phyloP scores from a whole-genome alignment of 345 rosid species.

The Eucalyptus cloeziana region DNA sequence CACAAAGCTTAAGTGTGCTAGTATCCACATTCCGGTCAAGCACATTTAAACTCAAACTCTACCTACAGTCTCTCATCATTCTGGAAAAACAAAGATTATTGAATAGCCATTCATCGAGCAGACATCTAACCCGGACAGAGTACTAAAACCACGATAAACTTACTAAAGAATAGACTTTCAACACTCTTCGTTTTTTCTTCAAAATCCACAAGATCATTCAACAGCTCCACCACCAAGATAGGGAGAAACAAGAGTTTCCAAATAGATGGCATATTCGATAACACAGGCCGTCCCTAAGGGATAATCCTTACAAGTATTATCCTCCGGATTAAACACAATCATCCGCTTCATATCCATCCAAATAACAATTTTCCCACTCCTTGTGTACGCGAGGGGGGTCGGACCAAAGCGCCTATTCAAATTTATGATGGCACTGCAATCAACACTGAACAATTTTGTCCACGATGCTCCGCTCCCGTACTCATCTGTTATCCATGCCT shows the following conservation, averaged over 20 bases:
- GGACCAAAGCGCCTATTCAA: accelerated
- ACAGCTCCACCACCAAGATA: background rate
- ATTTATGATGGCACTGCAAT: background rate
- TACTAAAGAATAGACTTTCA: background rate
- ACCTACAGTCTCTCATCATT: background rate
- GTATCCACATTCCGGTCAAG: background rate
- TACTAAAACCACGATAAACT: background rate
- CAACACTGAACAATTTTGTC: background rate
- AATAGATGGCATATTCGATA: background rate
- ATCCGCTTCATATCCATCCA: accelerated
- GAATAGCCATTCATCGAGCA: background rate
- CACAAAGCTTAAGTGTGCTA: background rate
- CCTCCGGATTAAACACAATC: background rate
- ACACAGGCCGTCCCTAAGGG: accelerated
- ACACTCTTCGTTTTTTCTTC: background rate
- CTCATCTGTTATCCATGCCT: background rate
- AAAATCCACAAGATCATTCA: background rate
- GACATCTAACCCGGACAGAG: background rate
- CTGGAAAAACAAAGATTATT: background rate
- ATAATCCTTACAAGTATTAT: background rate
- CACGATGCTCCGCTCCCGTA: background rate
- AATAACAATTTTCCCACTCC: background rate
- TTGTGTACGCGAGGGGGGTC: background rate
- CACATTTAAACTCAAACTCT: background rate
- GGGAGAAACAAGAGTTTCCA: background rate